Percentiles rank a stretch among this genome's conserved stretches.
phyloP scores from a whole-genome alignment of 208 protist species.

The Endotrypanum monterogeii region DNA sequence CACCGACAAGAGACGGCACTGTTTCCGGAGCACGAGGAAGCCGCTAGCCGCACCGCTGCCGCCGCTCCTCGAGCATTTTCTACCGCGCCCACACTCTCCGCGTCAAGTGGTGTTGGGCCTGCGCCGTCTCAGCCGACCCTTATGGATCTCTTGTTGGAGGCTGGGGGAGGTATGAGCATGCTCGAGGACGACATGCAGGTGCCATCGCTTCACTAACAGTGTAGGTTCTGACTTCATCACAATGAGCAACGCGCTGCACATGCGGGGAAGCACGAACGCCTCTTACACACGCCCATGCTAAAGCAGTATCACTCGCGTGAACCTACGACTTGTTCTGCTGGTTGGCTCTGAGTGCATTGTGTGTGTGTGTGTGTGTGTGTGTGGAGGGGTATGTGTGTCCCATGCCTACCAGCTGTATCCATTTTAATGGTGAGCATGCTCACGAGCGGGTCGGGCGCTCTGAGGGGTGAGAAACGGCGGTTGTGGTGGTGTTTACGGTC shows the following conservation, averaged over 20 bases:
- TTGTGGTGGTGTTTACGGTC: not conserved
- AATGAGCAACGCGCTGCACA: not conserved
- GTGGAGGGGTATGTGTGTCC: not conserved
- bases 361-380: conserved; percentile 3
- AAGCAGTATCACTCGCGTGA: not conserved
- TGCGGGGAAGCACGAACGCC: too few species aligned
- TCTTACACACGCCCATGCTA: not conserved
- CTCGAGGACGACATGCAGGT: conserved; percentile 19
- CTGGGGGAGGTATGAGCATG: not conserved
- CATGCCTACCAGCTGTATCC: not conserved
- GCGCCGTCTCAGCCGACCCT: not conserved
- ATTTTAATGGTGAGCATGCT: not conserved
- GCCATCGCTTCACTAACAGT: not conserved
- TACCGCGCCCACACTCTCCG: conserved; percentile 7
- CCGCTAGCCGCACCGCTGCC: not conserved
- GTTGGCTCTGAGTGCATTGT: conserved; percentile 2
- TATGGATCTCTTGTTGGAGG: not conserved
- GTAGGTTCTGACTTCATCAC: not conserved
- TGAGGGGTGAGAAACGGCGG: not conserved
- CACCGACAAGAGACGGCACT: not conserved
- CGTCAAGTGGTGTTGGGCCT: not conserved
- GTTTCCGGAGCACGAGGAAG: not conserved
- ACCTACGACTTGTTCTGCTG: not conserved
- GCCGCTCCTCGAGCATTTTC: conserved; percentile 11
- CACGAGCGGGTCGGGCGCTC: not conserved